These are phyloP conservation scores for Mortierella hygrophila DNA, from an alignment of 192 early-diverging fungal species.

Conservation along the genomic window DNA sequence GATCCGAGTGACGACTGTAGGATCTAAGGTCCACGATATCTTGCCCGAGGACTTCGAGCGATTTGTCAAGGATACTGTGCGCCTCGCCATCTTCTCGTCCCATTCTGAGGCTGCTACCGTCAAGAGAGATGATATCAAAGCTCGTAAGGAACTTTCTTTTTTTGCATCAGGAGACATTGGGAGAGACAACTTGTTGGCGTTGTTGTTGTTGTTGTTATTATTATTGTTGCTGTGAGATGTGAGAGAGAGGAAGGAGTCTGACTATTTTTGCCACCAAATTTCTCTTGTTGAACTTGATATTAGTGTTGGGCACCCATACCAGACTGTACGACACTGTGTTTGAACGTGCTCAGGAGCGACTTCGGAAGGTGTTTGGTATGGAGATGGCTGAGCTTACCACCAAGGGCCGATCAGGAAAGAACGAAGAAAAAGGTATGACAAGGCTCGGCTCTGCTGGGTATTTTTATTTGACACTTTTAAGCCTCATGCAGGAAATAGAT, in stretches of 20 bases:
- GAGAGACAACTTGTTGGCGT: background rate
- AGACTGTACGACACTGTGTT: slow-evolving; percentile 63
- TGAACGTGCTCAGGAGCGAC: slow-evolving; percentile 58
- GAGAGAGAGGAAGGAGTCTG: background rate
- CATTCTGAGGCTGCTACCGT: slow-evolving; percentile 59
- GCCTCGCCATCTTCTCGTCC: slow-evolving; percentile 70
- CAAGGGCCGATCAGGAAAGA: slow-evolving; percentile 38
- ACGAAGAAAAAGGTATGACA: slow-evolving; percentile 34
- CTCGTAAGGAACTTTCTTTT: slow-evolving; percentile 53
- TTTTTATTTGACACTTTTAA: no score
- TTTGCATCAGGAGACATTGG: background rate
- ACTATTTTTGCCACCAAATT: background rate
- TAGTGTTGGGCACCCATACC: slow-evolving; percentile 66
- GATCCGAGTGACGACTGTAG: background rate
- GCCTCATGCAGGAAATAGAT: background rate
- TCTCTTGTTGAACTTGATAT: slow-evolving; percentile 2
- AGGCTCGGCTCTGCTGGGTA: background rate
- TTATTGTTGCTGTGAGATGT: no score
- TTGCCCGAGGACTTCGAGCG: slow-evolving; percentile 64
- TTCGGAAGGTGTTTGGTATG: slow-evolving; percentile 74
- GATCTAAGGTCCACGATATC: slow-evolving; percentile 1
- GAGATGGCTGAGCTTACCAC: slow-evolving; percentile 67
- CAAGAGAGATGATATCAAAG: slow-evolving; percentile 74
- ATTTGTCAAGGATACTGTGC: slow-evolving; percentile 71
- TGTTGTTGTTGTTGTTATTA: no score